Evolutionary conservation across 139 green algal species (phyloP), one percentile per base, ranked within the genome.

Genomic region (Chlorella sp.): DNA sequence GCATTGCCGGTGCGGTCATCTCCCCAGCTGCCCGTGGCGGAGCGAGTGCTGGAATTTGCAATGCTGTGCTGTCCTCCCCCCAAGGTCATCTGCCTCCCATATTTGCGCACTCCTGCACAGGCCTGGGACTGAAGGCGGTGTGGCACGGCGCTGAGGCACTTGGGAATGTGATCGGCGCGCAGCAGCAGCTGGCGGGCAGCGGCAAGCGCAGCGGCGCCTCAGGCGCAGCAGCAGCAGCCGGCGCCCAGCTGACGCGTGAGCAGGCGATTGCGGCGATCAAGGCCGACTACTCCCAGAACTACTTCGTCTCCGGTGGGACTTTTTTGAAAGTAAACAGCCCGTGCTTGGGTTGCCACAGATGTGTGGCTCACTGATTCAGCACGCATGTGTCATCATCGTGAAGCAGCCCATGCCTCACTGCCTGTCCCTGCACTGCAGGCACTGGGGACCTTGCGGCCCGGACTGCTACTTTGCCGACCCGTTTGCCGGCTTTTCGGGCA

Each of bases 141-240:
- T 98, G 95, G 95, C 92, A 93, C 32, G 94, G 79, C 7, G 95
- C 95, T 7, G 95, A 98, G 80, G 57, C 88, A 5, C 94, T 98
- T 81, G 95, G 95, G 51, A 95, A 98, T 51, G 36, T 92, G 4
- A 82, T 97, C 16, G 93, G 92, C 39, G 79, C 87, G 15, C 25
- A 74, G 38, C 55, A 83, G 51, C 51, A 60, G 51, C 51, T 60
- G 74, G 60, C 34, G 71, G 38, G 23, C 57, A 36, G 44, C 55
- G 56, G 17, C 26, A 60, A n/a, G 36, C 39, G 12, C 47, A 74
- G 57, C 83, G 62, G 63, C 68, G 62, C 65, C 25, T 57, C 57
- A 70, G 57, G n/a, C 55, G 5, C 55, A 38, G 75, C 75, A 57
- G 34, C 56, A 36, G 75, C 56, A 56, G 56, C 0, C 38, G 34